phyloP scores from a whole-genome alignment of 78 protist species.

The Capsaspora owczarzaki region DNA sequence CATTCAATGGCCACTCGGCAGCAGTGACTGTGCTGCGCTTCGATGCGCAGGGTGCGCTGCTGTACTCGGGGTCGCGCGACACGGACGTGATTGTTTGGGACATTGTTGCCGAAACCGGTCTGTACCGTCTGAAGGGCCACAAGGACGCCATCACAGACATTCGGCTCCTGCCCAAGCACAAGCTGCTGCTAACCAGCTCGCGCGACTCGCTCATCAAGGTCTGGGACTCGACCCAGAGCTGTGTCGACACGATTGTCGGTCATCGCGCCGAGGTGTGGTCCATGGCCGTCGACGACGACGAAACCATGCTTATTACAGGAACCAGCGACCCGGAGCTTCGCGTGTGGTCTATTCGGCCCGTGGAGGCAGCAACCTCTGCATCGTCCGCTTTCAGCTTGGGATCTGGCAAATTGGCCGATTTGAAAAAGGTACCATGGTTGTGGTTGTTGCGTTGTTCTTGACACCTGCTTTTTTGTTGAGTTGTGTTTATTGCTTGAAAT shows the following conservation, averaged over 20 bases:
- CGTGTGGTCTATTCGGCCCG: conserved; percentile 11
- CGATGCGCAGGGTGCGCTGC: conserved; percentile 26
- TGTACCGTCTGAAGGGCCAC: conserved; percentile 66
- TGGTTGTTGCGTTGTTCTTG: too few relatives aligned
- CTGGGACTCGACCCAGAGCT: conserved; percentile 84
- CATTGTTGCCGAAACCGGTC: conserved; percentile 70
- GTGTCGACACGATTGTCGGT: conserved; percentile 76
- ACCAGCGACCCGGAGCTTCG: conserved; percentile 37
- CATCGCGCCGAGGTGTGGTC: conserved; percentile 59
- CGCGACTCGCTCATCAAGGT: conserved; percentile 63
- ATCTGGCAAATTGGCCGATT: too few relatives aligned
- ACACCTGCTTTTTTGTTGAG: too few relatives aligned
- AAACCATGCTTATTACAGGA: conserved; percentile 29
- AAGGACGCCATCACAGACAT: conserved; percentile 52
- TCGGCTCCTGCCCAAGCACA: conserved; percentile 4
- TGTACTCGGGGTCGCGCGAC: conserved; percentile 73
- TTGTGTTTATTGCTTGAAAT: too few relatives aligned
- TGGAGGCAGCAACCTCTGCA: background rate
- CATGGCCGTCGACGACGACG: background rate
- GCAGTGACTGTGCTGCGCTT: too few relatives aligned
- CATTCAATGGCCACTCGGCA: too few relatives aligned
- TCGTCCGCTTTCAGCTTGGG: background rate
- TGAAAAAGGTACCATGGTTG: too few relatives aligned
- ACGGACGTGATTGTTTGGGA: conserved; percentile 87
- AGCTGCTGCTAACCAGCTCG: conserved; percentile 7